Evolutionary conservation across 2,329 filamentous ascomycete species (phyloP).

Genomic region (Microthyrium microscopicum): DNA sequence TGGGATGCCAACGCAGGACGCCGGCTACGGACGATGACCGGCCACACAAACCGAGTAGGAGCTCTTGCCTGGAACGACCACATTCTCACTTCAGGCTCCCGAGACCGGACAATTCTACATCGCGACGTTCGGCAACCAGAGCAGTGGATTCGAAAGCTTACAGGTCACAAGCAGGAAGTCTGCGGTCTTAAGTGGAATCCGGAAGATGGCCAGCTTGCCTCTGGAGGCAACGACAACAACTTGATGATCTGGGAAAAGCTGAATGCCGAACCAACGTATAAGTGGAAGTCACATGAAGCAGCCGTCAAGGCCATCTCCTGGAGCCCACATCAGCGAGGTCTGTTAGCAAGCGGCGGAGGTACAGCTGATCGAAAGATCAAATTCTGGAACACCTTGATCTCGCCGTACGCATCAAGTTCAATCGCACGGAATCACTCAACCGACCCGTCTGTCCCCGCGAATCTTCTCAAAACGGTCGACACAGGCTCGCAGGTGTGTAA

Average conservation of each 20-base stretch:
- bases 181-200: slow-evolving; percentile 96
- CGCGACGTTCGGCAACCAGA: slow-evolving; percentile 86
- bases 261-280: slow-evolving; percentile 79
- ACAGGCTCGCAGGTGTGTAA: slow-evolving; percentile 99
- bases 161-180: slow-evolving; percentile 95
- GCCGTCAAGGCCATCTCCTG: slow-evolving; percentile 96
- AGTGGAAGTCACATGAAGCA: slow-evolving; percentile 86
- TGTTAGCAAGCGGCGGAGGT: slow-evolving; percentile 89
- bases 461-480: slow-evolving; percentile 62
- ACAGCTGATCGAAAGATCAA: slow-evolving; percentile 94
- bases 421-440: slow-evolving; percentile 6
- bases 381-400: slow-evolving; percentile 91
- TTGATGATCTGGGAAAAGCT: slow-evolving; percentile 97
- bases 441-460: slow-evolving; percentile 18
- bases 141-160: slow-evolving; percentile 72
- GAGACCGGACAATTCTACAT: slow-evolving; percentile 87
- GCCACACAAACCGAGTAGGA: slow-evolving; percentile 83
- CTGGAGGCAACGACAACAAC: slow-evolving; percentile 96
- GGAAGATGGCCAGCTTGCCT: slow-evolving; percentile 86
- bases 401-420: slow-evolving; percentile 26
- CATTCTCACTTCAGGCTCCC: slow-evolving; percentile 85
- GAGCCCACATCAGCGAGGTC: slow-evolving; percentile 87
- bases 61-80: slow-evolving; percentile 96
- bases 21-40: slow-evolving; percentile 86
- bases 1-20: slow-evolving; percentile 87